Evolutionary conservation across 2,329 filamentous ascomycete genomes (phyloP).

Genomic region (Trichoderma harzianum): DNA sequence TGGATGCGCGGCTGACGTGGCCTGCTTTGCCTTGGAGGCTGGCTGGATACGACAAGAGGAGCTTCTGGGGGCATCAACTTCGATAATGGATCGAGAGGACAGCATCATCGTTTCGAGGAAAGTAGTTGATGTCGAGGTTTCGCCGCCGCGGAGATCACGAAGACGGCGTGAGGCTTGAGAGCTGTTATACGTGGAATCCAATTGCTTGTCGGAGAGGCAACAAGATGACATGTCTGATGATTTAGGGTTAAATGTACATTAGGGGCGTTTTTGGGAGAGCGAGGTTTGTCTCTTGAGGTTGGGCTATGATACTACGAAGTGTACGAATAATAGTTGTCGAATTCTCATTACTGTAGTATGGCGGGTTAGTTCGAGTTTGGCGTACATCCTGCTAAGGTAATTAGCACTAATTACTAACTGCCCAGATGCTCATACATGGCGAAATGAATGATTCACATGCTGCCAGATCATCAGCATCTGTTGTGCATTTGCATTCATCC

Average conservation of each 20-base stretch:
- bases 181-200: background rate
- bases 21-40: slow-evolving; percentile 55
- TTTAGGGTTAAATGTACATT: background rate
- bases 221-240: background rate
- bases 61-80: slow-evolving; percentile 39
- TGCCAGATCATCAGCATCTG: background rate
- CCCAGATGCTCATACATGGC: too few relatives aligned
- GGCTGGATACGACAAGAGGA: slow-evolving; percentile 56
- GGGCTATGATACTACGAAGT: background rate
- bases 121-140: slow-evolving; percentile 24
- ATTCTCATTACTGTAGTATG: background rate
- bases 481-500: background rate
- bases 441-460: background rate
- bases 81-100: slow-evolving; percentile 38
- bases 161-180: background rate
- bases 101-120: slow-evolving; percentile 39
- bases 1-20: slow-evolving; percentile 53
- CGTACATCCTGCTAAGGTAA: background rate
- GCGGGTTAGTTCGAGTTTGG: too few relatives aligned
- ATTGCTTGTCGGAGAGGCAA: background rate
- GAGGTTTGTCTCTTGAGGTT: background rate
- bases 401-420: background rate
- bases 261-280: background rate
- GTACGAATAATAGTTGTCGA: background rate
- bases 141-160: slow-evolving; percentile 26